Evolutionary conservation across 2,329 filamentous ascomycete species (phyloP).

Genomic region (Chaetomium olivaceum): DNA sequence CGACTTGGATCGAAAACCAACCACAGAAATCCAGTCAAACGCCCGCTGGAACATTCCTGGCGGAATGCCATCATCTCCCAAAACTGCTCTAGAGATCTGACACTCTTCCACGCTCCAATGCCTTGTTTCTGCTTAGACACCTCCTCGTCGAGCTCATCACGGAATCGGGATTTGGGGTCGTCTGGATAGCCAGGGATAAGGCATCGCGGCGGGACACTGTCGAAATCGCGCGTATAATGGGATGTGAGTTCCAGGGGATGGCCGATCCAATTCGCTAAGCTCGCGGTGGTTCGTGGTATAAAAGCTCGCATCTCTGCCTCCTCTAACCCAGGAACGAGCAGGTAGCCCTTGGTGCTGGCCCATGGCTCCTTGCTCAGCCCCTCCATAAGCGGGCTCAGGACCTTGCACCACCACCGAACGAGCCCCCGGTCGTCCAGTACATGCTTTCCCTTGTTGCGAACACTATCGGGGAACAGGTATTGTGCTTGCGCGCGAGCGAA

Average conservation of each 20-base stretch:
- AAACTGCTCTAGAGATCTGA: conserved; percentile 83
- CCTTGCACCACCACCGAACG: conserved; percentile 94
- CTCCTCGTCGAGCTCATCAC: conserved; percentile 86
- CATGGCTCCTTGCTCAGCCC: conserved; percentile 44
- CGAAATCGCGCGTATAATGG: conserved; percentile 60
- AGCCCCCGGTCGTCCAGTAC: conserved; percentile 86
- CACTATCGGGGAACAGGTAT: conserved; percentile 91
- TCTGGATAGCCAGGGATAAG: conserved; percentile 90
- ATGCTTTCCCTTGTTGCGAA: conserved; percentile 83
- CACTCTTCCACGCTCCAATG: conserved; percentile 75
- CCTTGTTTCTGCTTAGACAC: conserved; percentile 61
- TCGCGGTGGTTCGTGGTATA: conserved; percentile 58
- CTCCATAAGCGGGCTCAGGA: conserved; percentile 73
- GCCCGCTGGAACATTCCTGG: conserved; percentile 91
- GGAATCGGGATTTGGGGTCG: conserved; percentile 88
- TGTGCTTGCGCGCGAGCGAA: conserved; percentile 92
- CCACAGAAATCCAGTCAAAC: conserved; percentile 94
- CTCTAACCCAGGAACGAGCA: conserved; percentile 86
- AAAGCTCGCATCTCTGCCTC: conserved; percentile 77
- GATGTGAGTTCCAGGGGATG: conserved; percentile 68
- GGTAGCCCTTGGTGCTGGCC: conserved; percentile 67
- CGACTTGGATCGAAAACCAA: conserved; percentile 67
- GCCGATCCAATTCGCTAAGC: conserved; percentile 66
- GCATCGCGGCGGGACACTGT: conserved; percentile 71
- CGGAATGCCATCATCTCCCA: conserved; percentile 99